phyloP scores from a whole-genome alignment of 1,139 yeast genomes.

The Scheffersomyces insectosa region DNA sequence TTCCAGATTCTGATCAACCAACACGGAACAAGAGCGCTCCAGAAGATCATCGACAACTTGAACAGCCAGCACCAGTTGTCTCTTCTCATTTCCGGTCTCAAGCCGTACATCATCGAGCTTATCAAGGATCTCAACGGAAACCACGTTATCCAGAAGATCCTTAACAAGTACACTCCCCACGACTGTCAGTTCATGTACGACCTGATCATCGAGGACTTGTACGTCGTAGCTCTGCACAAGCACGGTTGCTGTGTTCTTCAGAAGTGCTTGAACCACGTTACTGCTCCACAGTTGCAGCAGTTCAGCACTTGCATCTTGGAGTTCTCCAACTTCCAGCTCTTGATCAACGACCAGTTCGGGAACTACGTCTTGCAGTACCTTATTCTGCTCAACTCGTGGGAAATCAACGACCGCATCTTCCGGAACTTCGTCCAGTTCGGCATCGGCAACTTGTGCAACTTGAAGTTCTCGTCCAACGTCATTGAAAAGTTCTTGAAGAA shows the following conservation, averaged over 20 bases:
- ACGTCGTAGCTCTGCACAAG: constrained; percentile 47
- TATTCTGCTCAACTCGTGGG: constrained; percentile 41
- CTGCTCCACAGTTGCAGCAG: constrained; percentile 33
- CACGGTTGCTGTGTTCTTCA: constrained; percentile 54
- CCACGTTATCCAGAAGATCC: constrained; percentile 49
- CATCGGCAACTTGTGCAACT: constrained; percentile 38
- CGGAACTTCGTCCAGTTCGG: constrained; percentile 38
- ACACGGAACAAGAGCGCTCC: constrained; percentile 52
- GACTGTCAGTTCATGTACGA: constrained; percentile 49
- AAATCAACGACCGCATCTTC: constrained; percentile 36
- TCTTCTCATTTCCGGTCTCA: constrained; percentile 55
- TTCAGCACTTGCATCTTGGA: constrained; percentile 38
- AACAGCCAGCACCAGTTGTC: constrained; percentile 36
- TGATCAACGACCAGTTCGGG: constrained; percentile 49
- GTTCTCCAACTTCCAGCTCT: constrained; percentile 31
- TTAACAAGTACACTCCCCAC: constrained; percentile 38
- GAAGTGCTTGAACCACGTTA: constrained; percentile 49
- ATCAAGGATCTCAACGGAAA: constrained; percentile 50
- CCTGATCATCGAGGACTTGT: constrained; percentile 37
- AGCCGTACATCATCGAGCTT: constrained; percentile 45
- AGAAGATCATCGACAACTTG: constrained; percentile 44
- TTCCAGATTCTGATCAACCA: constrained; percentile 47
- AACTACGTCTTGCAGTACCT: constrained; percentile 50
- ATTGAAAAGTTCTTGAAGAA: constrained; percentile 48
- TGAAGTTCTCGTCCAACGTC: constrained; percentile 49